Percentiles rank a stretch among this genome's conserved stretches.
Conservation (phyloP, 306 rosid genomes). For the Dryas octopetala region DNA sequence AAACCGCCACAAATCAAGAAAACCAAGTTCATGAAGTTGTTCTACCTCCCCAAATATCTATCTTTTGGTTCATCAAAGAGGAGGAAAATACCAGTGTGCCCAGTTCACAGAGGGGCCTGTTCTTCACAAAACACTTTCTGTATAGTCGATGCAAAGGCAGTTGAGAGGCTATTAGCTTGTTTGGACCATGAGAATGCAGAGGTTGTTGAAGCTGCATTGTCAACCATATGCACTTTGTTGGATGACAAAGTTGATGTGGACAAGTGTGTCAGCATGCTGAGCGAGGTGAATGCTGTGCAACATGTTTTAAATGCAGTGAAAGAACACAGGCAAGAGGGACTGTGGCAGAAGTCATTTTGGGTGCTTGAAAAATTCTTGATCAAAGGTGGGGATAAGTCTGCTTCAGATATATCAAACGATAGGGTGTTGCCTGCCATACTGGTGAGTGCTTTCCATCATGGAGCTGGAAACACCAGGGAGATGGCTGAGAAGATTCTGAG, state of each 20-base stretch:
- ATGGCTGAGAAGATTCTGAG: constrained; percentile 45
- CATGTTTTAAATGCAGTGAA: constrained; percentile 35
- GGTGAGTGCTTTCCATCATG: constrained; percentile 46
- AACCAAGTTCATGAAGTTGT: constrained; percentile 21
- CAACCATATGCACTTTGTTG: constrained; percentile 43
- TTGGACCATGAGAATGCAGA: constrained; percentile 41
- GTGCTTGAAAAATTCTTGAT: constrained; percentile 44
- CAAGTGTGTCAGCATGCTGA: constrained; percentile 36
- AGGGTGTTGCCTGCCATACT: constrained; percentile 37
- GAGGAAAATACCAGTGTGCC: constrained; percentile 30
- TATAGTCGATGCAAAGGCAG: constrained; percentile 42
- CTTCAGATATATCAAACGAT: constrained; percentile 37
- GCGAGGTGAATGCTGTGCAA: constrained; percentile 23
- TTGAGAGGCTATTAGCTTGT: constrained; percentile 35
- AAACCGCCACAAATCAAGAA: constrained; percentile 32
- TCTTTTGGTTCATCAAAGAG: constrained; percentile 32
- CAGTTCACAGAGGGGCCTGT: constrained; percentile 46
- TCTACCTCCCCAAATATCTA: constrained; percentile 29
- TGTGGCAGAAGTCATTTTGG: constrained; percentile 49
- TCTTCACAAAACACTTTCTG: constrained; percentile 48
- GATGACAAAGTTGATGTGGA: constrained; percentile 52
- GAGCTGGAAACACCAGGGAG: constrained; percentile 35
- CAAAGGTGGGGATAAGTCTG: constrained; percentile 37
- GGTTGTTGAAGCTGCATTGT: constrained; percentile 48
- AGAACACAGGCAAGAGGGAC: constrained; percentile 37